A percentile compares a stretch with the other conserved stretches of the same genome.
Evolutionary conservation across 441 rosid species (phyloP).

Genomic region (Bruguiera hainesii): DNA sequence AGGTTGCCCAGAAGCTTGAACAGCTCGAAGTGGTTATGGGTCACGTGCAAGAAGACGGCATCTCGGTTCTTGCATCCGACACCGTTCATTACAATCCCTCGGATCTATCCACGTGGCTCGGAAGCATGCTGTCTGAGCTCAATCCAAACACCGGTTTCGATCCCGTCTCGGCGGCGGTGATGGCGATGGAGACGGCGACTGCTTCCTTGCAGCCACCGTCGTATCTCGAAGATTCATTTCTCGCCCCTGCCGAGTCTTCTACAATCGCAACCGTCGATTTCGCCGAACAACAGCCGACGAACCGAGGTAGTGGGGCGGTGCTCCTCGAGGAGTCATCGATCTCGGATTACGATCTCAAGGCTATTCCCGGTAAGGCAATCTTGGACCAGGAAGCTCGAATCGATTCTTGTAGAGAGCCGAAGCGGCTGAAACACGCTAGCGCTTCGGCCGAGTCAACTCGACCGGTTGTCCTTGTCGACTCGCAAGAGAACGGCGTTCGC

Average conservation of each 20-base stretch:
- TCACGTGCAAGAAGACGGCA: conserved; percentile 50
- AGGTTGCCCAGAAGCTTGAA: conserved; percentile 78
- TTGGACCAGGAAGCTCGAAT: conserved; percentile 20
- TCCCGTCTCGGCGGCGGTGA: not conserved
- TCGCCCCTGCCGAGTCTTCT: conserved; percentile 33
- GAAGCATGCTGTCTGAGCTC: conserved; percentile 58
- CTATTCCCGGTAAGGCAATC: conserved; percentile 70
- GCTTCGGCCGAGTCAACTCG: conserved; percentile 41
- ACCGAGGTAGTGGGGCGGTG: not conserved
- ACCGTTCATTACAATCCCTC: conserved; percentile 68
- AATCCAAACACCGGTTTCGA: conserved; percentile 28
- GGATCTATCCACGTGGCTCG: conserved; percentile 64
- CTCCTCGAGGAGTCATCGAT: conserved; percentile 29
- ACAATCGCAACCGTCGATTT: conserved; percentile 37
- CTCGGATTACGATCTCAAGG: conserved; percentile 67
- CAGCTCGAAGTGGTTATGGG: conserved; percentile 70
- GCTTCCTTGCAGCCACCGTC: conserved; percentile 1
- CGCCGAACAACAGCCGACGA: conserved; percentile 3
- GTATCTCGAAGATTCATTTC: not conserved
- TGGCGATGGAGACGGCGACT: too few relatives aligned
- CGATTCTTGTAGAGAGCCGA: conserved; percentile 26
- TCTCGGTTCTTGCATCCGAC: conserved; percentile 57
- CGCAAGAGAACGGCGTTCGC: conserved; percentile 78
- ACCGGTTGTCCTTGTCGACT: conserved; percentile 60
- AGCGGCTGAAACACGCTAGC: conserved; percentile 37